Evolutionary conservation across 2,329 filamentous ascomycete species (phyloP).

Genomic region (Claviceps sp.): DNA sequence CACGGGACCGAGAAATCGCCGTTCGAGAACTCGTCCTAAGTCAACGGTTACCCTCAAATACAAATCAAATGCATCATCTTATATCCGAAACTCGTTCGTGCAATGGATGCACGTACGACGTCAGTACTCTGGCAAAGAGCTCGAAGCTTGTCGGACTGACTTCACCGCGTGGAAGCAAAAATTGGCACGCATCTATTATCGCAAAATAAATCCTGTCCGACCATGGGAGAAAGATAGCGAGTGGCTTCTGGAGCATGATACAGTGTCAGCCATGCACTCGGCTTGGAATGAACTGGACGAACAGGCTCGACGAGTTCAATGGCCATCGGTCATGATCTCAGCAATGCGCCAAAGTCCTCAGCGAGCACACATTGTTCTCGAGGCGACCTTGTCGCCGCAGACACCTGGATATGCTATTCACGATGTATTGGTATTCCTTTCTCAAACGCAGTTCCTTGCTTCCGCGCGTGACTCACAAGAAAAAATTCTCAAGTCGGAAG

Average conservation of each 20-base stretch:
- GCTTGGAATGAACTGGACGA: constrained; percentile 19
- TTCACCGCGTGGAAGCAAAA: constrained; percentile 20
- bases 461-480: constrained; percentile 11
- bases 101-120: constrained; percentile 23
- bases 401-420: constrained; percentile 25
- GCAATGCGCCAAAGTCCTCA: constrained; percentile 20
- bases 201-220: constrained; percentile 7
- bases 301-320: constrained; percentile 14
- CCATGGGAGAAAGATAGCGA: constrained; percentile 15
- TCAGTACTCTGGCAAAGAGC: constrained; percentile 12
- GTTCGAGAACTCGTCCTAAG: background rate
- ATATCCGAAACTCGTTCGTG: constrained; percentile 5
- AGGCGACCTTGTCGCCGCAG: constrained; percentile 23
- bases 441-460: constrained; percentile 10
- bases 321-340: constrained; percentile 23
- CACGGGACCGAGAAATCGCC: background rate
- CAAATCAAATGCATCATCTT: background rate
- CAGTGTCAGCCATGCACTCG: constrained; percentile 17
- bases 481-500: constrained; percentile 14
- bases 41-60: background rate
- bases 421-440: constrained; percentile 22
- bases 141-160: constrained; percentile 9
- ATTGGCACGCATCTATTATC: constrained; percentile 10
- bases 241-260: constrained; percentile 19
- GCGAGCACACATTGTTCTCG: constrained; percentile 19